Evolutionary conservation across 495 filamentous ascomycete species (phyloP).

Genomic region (Aspergillus coremiiformis): DNA sequence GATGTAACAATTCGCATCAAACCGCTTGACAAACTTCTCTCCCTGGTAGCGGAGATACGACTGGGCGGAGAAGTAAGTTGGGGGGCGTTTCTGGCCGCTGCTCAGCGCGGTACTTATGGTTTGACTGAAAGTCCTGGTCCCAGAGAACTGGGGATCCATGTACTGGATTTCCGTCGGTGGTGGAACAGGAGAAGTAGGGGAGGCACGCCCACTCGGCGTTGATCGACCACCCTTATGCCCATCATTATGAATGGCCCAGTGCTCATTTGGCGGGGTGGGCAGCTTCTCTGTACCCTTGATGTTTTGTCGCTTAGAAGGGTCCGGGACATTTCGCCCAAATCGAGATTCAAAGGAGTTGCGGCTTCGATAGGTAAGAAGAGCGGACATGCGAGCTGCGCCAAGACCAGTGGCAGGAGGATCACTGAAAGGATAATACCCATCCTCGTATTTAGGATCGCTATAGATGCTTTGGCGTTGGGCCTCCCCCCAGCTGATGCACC

Average conservation of each 20-base stretch:
- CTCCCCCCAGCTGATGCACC: constrained; percentile 98
- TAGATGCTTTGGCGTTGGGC: constrained; percentile 97
- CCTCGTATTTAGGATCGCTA: constrained; percentile 94
- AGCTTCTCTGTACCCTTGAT: constrained; percentile 62
- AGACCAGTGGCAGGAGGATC: constrained; percentile 81
- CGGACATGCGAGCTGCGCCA: constrained; percentile 93
- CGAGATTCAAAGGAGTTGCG: constrained; percentile 94
- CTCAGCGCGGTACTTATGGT: constrained; percentile 11
- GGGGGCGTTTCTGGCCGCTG: constrained; percentile 42
- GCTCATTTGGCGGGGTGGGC: constrained; percentile 64
- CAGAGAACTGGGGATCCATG: constrained; percentile 74
- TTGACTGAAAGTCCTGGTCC: constrained; percentile 47
- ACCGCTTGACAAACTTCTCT: constrained; percentile 91
- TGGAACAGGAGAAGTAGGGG: constrained; percentile 26
- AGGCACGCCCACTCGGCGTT: constrained; percentile 30
- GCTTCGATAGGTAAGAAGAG: constrained; percentile 88
- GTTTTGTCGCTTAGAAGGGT: constrained; percentile 68
- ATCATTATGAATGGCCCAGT: constrained; percentile 94
- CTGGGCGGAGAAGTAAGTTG: constrained; percentile 94
- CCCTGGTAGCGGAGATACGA: constrained; percentile 98
- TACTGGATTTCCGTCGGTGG: constrained; percentile 31
- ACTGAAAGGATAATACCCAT: constrained; percentile 83
- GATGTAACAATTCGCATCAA: constrained; percentile 98
- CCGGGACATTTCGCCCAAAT: constrained; percentile 88
- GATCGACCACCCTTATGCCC: constrained; percentile 60